These are phyloP conservation scores for Penicillium sp. DNA, from an alignment of 2,329 filamentous ascomycete species.

Conservation along the genomic window DNA sequence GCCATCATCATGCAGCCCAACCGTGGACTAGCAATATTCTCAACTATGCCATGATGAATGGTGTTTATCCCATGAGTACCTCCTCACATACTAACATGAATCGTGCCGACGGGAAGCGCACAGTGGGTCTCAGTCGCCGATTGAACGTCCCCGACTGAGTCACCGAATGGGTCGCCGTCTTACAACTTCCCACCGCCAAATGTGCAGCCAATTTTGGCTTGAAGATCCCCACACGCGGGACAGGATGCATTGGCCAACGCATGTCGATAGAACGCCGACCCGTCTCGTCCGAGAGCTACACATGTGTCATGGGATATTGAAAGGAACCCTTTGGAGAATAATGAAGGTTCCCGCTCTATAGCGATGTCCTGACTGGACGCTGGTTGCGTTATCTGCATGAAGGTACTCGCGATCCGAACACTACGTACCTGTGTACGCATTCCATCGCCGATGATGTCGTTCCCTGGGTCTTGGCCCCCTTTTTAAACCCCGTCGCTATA, in stretches of 20 bases:
- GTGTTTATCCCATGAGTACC: neutral
- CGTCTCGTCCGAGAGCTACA: conserved; percentile 3
- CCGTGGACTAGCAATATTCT: neutral
- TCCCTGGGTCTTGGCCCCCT: conserved; percentile 15
- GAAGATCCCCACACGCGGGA: neutral
- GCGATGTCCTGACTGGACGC: conserved; percentile 20
- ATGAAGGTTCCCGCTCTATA: conserved; percentile 3
- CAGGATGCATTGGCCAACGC: neutral
- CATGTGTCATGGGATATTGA: conserved; percentile 4
- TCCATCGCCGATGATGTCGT: conserved; percentile 12
- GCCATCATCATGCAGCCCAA: neutral
- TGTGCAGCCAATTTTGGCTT: neutral
- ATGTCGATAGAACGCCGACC: conserved; percentile 1
- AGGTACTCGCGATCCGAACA: no score
- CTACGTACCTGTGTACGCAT: conserved; percentile 4
- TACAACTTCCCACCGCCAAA: neutral
- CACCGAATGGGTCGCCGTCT: conserved; percentile 1
- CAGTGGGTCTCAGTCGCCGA: conserved; percentile 23
- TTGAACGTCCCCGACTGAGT: neutral
- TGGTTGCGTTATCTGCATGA: conserved; percentile 27
- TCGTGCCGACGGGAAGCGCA: conserved; percentile 29
- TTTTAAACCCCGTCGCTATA: conserved; percentile 6
- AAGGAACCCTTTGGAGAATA: neutral
- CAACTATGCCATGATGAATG: neutral
- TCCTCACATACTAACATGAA: conserved; percentile 2